phyloP scores from a whole-genome alignment of 1,139 yeast genomes.

The Diutina scorzettiae region DNA sequence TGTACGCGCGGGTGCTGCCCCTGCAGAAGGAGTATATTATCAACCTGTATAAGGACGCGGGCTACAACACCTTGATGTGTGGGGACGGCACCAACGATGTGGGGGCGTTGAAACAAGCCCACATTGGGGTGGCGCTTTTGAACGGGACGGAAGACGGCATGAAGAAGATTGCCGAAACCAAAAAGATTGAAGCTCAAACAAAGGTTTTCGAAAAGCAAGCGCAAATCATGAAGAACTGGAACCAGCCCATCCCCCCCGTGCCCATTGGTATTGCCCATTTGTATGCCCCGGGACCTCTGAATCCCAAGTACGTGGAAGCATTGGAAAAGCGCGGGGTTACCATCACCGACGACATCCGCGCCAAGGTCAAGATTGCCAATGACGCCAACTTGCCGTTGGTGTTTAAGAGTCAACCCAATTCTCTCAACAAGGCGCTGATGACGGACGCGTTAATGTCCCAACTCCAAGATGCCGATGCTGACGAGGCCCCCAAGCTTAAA shows the following conservation, averaged over 20 bases:
- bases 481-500: constrained; percentile 85
- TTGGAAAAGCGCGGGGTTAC: constrained; percentile 73
- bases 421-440: constrained; percentile 16
- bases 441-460: constrained; percentile 69
- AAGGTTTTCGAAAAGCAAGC: constrained; percentile 78
- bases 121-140: constrained; percentile 90
- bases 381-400: constrained; percentile 17
- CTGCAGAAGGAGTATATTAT: constrained; percentile 86
- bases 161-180: constrained; percentile 78
- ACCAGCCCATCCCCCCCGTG: constrained; percentile 74
- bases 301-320: constrained; percentile 81
- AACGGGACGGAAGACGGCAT: constrained; percentile 95
- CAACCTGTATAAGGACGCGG: constrained; percentile 73
- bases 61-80: constrained; percentile 93
- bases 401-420: constrained; percentile 8
- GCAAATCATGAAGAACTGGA: constrained; percentile 69
- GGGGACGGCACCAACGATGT: constrained; percentile 99
- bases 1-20: constrained; percentile 97
- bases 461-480: constrained; percentile 51
- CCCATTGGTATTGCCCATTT: constrained; percentile 84
- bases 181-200: constrained; percentile 52
- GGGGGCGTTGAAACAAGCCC: constrained; percentile 98
- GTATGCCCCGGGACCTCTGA: constrained; percentile 90
- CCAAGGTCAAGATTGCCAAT: constrained; percentile 42
- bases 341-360: constrained; percentile 55